phyloP scores from a whole-genome alignment of 306 rosid genomes.

The Alnus rubra region DNA sequence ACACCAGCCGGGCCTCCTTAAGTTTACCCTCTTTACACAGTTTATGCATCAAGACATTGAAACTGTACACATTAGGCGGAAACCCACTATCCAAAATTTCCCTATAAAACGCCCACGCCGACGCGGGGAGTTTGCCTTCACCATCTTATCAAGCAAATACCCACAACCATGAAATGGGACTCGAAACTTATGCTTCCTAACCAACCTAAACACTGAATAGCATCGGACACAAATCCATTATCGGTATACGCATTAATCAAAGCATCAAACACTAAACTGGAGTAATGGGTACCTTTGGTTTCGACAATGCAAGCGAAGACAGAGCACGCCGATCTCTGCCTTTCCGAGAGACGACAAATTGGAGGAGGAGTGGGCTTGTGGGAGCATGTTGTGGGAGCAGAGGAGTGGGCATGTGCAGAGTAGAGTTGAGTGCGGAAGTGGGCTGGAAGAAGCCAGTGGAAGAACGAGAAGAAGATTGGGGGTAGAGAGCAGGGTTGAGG shows the following conservation, averaged over 20 bases:
- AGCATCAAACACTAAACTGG: conserved; percentile 50
- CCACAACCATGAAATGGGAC: conserved; percentile 56
- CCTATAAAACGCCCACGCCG: conserved; percentile 55
- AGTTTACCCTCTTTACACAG: conserved; percentile 58
- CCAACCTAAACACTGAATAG: conserved; percentile 58
- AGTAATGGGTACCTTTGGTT: conserved; percentile 30
- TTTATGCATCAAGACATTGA: conserved; percentile 74
- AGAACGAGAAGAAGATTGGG: conserved; percentile 70
- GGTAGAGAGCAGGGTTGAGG: conserved; percentile 61
- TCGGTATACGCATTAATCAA: conserved; percentile 56
- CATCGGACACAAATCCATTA: conserved; percentile 53
- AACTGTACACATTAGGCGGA: conserved; percentile 55
- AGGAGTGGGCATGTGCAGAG: conserved; percentile 66
- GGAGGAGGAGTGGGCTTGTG: conserved; percentile 60
- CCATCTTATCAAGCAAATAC: conserved; percentile 48
- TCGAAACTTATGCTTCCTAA: conserved; percentile 32
- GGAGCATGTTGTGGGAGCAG: conserved; percentile 43
- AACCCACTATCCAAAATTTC: conserved; percentile 74
- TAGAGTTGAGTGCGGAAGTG: too few relatives aligned
- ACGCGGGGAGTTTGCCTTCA: conserved; percentile 37
- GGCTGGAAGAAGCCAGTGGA: conserved; percentile 66
- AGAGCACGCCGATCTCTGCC: conserved; percentile 58
- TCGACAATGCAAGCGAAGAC: conserved; percentile 46
- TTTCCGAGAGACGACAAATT: conserved; percentile 54
- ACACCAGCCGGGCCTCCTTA: conserved; percentile 51